Conservation (phyloP, 2,329 filamentous ascomycete species). For the Beauveria bassiana region DNA sequence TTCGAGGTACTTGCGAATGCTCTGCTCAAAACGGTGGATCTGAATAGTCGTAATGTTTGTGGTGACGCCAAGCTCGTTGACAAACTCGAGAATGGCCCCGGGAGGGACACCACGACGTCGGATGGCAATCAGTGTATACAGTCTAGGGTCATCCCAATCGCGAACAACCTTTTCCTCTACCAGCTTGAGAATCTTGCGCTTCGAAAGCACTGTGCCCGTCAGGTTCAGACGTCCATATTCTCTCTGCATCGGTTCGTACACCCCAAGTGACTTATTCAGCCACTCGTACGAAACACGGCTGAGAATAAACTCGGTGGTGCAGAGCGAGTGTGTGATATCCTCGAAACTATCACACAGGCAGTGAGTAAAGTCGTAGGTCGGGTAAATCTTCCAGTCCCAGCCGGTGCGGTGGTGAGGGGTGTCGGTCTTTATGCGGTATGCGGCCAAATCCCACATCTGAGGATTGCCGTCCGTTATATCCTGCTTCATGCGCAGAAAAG, state of each 20-base stretch:
- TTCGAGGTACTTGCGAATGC: conserved; percentile 79
- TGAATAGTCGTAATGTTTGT: conserved; percentile 74
- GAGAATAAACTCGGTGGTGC: conserved; percentile 86
- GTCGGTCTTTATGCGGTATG: conserved; percentile 73
- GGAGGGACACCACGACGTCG: conserved; percentile 81
- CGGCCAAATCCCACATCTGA: conserved; percentile 93
- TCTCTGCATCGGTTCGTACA: conserved; percentile 90
- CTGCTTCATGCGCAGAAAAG: conserved; percentile 90
- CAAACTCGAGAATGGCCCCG: conserved; percentile 79
- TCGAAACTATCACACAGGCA: conserved; percentile 91
- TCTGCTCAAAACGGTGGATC: conserved; percentile 75
- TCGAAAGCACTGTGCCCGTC: conserved; percentile 77
- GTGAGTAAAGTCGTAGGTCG: conserved; percentile 89
- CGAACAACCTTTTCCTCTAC: conserved; percentile 72
- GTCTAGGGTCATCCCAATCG: conserved; percentile 83
- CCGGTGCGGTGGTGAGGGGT: conserved; percentile 72
- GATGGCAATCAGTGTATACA: conserved; percentile 81
- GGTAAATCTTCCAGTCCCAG: conserved; percentile 83
- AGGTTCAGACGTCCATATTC: conserved; percentile 65
- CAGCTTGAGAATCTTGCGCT: conserved; percentile 73
- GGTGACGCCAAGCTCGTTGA: conserved; percentile 86
- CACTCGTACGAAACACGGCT: conserved; percentile 85
- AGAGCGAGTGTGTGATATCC: conserved; percentile 82
- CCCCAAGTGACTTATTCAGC: conserved; percentile 71
- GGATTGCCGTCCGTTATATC: conserved; percentile 76